Evolutionary conservation across 2,329 filamentous ascomycete species (phyloP).

Genomic region (Ramularia collo-cygni): DNA sequence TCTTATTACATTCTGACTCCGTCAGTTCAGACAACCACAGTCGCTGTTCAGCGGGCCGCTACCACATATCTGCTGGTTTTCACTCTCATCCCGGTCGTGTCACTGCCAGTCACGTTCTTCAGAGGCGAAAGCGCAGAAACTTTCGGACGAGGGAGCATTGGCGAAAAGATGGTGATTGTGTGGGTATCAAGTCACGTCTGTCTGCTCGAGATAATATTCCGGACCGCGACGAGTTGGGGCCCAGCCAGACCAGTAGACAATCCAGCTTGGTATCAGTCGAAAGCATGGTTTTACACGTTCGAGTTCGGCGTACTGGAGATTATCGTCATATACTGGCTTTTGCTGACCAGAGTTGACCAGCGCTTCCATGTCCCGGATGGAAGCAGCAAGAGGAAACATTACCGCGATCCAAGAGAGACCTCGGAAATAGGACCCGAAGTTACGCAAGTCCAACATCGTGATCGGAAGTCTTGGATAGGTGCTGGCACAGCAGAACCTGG

Average conservation of each 20-base stretch:
- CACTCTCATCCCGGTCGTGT: slow-evolving; percentile 17
- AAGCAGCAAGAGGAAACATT: slow-evolving; percentile 18
- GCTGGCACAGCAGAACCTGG: too few relatives aligned
- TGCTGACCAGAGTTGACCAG: slow-evolving; percentile 21
- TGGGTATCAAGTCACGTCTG: slow-evolving; percentile 13
- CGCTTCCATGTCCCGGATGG: slow-evolving; percentile 26
- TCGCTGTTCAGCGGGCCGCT: slow-evolving; percentile 18
- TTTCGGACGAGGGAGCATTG: slow-evolving; percentile 16
- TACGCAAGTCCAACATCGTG: neutral
- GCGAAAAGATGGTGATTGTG: slow-evolving; percentile 17
- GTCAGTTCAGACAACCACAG: slow-evolving; percentile 9
- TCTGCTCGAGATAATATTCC: slow-evolving; percentile 22
- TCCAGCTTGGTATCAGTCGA: slow-evolving; percentile 28
- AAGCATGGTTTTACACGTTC: slow-evolving; percentile 26
- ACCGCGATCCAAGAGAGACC: neutral
- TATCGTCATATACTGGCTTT: slow-evolving; percentile 24
- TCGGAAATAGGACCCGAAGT: neutral
- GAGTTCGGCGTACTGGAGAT: slow-evolving; percentile 27
- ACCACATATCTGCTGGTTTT: slow-evolving; percentile 23
- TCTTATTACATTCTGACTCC: slow-evolving; percentile 24
- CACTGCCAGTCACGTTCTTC: slow-evolving; percentile 14
- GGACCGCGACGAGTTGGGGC: slow-evolving; percentile 23
- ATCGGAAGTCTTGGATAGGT: too few relatives aligned
- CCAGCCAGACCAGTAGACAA: slow-evolving; percentile 17
- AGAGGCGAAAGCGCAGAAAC: slow-evolving; percentile 8